Conservation (phyloP, 495 filamentous ascomycete species). For the Hypoxylon trugodes region DNA sequence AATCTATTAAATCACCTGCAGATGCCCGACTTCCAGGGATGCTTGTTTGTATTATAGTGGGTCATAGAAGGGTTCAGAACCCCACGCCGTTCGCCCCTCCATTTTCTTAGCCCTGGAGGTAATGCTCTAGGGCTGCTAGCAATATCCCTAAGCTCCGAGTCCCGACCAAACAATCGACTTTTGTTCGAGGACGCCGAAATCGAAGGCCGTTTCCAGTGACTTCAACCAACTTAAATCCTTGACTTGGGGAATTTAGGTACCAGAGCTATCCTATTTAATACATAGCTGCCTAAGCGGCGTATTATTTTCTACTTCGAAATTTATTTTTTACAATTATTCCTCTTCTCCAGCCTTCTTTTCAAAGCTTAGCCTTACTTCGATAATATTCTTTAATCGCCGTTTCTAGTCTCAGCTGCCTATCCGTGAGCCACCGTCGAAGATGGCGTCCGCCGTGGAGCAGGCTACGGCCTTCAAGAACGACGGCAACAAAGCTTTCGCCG, state of each 20-base stretch:
- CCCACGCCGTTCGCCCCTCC: constrained; percentile 21
- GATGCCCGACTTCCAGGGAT: constrained; percentile 8
- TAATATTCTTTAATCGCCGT: constrained; percentile 1
- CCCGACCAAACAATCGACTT: constrained; percentile 28
- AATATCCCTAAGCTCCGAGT: constrained; percentile 42
- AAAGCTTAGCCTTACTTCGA: neutral
- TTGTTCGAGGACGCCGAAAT: constrained; percentile 6
- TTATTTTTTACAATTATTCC: neutral
- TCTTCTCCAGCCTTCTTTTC: neutral
- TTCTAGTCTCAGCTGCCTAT: constrained; percentile 1
- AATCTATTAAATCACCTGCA: constrained; percentile 1
- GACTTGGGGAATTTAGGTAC: neutral
- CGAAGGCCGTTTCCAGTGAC: constrained; percentile 11
- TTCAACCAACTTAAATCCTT: constrained; percentile 16
- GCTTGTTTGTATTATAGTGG: constrained; percentile 8
- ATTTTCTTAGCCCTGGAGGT: constrained; percentile 7
- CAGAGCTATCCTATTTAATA: neutral
- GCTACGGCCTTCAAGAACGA: constrained; percentile 87
- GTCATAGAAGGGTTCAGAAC: constrained; percentile 11
- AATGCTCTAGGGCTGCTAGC: no score
- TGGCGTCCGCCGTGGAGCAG: constrained; percentile 58
- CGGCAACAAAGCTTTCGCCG: constrained; percentile 90
- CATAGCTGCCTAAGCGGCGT: no score
- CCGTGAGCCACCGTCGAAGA: constrained; percentile 6
- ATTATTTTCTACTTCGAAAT: neutral